phyloP scores from a whole-genome alignment of 2,329 filamentous ascomycete genomes.

The Emericellopsis atlantica region DNA sequence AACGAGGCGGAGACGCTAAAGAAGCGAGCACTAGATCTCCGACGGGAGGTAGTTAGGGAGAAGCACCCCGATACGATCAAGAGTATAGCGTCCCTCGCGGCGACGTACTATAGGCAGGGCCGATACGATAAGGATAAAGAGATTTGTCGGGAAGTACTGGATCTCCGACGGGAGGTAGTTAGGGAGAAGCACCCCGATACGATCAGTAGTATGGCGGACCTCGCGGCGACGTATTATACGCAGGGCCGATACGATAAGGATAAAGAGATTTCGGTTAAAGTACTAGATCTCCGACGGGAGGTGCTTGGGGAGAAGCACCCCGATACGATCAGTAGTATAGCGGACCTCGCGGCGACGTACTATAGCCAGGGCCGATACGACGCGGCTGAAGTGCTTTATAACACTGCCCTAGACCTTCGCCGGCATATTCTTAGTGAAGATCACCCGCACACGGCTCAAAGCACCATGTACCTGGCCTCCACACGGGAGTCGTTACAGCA shows the following conservation, averaged over 20 bases:
- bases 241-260: not conserved
- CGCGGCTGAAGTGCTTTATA: no score
- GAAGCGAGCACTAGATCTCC: not conserved
- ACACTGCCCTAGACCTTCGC: no score
- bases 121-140: not conserved
- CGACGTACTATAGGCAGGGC: not conserved
- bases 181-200: not conserved
- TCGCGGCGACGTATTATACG: not conserved
- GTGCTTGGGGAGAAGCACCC: not conserved
- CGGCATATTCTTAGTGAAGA: no score
- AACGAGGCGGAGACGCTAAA: not conserved
- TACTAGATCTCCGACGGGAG: not conserved
- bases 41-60: not conserved
- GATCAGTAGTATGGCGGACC: not conserved
- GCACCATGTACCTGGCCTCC: no score
- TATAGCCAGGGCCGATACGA: no score
- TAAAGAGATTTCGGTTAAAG: not conserved
- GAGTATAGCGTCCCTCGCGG: not conserved
- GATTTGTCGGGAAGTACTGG: not conserved
- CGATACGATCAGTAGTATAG: not conserved
- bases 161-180: not conserved
- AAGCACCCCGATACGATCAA: not conserved
- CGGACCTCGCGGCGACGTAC: no score
- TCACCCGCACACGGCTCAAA: no score
- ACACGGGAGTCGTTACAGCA: no score